Conservation (phyloP, 768 basidiomycete genomes). For the Lactarius trivialis region DNA sequence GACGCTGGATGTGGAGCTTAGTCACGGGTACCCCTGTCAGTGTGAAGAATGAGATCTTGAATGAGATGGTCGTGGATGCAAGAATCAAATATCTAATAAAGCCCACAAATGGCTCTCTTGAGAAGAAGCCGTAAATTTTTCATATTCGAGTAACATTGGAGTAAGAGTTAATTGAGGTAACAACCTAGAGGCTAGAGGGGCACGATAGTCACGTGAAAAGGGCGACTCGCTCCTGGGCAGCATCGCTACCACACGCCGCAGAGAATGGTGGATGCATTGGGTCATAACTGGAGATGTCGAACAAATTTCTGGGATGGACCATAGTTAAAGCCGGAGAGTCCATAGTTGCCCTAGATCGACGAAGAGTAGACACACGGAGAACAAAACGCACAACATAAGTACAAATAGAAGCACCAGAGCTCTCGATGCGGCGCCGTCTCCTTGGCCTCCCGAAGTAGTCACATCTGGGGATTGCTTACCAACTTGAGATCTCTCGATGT, state of each 20-base stretch:
- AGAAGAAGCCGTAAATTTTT: too few relatives aligned
- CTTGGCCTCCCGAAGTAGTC: background rate
- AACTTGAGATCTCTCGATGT: background rate
- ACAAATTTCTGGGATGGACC: slow-evolving; percentile 65
- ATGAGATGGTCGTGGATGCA: too few relatives aligned
- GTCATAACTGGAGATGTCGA: slow-evolving; percentile 69
- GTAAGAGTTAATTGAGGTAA: too few relatives aligned
- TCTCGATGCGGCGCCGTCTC: slow-evolving; percentile 24
- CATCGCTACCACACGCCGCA: slow-evolving; percentile 40
- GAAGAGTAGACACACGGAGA: background rate
- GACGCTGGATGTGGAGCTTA: too few relatives aligned
- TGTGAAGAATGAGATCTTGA: too few relatives aligned
- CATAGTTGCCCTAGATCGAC: slow-evolving; percentile 51
- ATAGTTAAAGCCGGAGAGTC: slow-evolving; percentile 63
- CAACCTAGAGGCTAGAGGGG: too few relatives aligned
- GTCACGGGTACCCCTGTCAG: too few relatives aligned
- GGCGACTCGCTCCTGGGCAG: slow-evolving; percentile 51
- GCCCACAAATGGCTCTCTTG: too few relatives aligned
- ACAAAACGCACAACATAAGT: slow-evolving; percentile 39
- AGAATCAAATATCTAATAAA: too few relatives aligned
- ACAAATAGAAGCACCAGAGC: slow-evolving; percentile 56
- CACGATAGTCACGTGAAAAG: background rate
- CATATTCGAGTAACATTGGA: too few relatives aligned
- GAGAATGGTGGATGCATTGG: slow-evolving; percentile 51
- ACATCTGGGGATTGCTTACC: background rate